Evolutionary conservation across 495 filamentous ascomycete species (phyloP).

Genomic region (Podospora pseudopauciseta): DNA sequence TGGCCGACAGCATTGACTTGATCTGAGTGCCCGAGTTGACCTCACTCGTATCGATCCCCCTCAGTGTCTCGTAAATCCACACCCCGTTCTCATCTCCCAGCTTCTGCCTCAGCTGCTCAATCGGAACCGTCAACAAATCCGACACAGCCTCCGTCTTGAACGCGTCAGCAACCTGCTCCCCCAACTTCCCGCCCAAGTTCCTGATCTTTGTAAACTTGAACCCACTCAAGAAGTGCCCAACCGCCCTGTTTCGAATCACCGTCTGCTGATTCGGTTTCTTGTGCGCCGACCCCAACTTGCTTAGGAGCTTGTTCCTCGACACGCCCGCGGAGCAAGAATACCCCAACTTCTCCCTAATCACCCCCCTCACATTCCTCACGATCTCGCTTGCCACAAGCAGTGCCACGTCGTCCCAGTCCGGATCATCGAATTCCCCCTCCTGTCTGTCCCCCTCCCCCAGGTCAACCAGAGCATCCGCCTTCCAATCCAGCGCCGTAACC

Average conservation of each 20-base stretch:
- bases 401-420: conserved; percentile 94
- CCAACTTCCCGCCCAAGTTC: conserved; percentile 93
- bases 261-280: conserved; percentile 95
- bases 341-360: conserved; percentile 49
- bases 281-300: conserved; percentile 84
- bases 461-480: conserved; percentile 73
- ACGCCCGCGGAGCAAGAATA: conserved; percentile 93
- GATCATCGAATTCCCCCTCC: conserved; percentile 71
- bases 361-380: conserved; percentile 66
- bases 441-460: conserved; percentile 53
- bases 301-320: conserved; percentile 89
- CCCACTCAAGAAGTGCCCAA: conserved; percentile 71
- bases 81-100: conserved; percentile 81
- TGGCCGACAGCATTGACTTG: conserved; percentile 97
- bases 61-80: conserved; percentile 84
- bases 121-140: conserved; percentile 66
- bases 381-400: conserved; percentile 85
- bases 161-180: conserved; percentile 70
- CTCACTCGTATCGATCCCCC: conserved; percentile 82
- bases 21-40: conserved; percentile 90
- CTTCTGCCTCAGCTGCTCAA: conserved; percentile 75
- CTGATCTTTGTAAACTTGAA: conserved; percentile 97
- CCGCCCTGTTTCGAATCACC: conserved; percentile 77
- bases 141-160: conserved; percentile 80
- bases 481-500: conserved; percentile 75